Evolutionary conservation across 1,139 yeast genomes (phyloP).

Genomic region (Pichia kudriavzevii): DNA sequence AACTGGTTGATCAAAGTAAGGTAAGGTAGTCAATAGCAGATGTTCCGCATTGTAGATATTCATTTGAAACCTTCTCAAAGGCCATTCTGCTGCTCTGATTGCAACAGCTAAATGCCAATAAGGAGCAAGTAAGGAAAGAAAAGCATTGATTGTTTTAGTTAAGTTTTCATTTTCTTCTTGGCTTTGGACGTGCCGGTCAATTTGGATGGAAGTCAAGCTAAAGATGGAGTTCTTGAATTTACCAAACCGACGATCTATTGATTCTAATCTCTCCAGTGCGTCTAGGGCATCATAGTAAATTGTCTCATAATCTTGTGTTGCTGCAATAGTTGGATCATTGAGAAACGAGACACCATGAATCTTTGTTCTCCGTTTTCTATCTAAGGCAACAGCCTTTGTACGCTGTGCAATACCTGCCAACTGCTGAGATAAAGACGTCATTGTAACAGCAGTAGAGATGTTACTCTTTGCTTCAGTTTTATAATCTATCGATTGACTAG

Average conservation of each 20-base stretch:
- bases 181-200: constrained; percentile 76
- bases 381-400: constrained; percentile 70
- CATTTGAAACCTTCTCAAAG: constrained; percentile 83
- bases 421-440: constrained; percentile 71
- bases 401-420: constrained; percentile 62
- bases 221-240: constrained; percentile 68
- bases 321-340: constrained; percentile 81
- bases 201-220: constrained; percentile 66
- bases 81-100: constrained; percentile 86
- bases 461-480: background rate
- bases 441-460: no score
- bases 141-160: constrained; percentile 66
- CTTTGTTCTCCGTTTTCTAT: constrained; percentile 78
- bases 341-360: constrained; percentile 83
- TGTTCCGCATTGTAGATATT: constrained; percentile 75
- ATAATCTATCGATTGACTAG: no score
- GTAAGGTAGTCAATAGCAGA: constrained; percentile 62
- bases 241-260: constrained; percentile 64
- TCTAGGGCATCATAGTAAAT: constrained; percentile 66
- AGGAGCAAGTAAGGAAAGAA: constrained; percentile 68
- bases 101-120: constrained; percentile 69
- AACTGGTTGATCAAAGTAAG: constrained; percentile 66
- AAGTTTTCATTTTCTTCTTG: constrained; percentile 68
- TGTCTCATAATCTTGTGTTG: constrained; percentile 85
- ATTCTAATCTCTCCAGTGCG: constrained; percentile 65